These are phyloP conservation scores for Tolypocladium inflatum DNA, from an alignment of 2,329 filamentous ascomycete genomes.

Conservation along the genomic window DNA sequence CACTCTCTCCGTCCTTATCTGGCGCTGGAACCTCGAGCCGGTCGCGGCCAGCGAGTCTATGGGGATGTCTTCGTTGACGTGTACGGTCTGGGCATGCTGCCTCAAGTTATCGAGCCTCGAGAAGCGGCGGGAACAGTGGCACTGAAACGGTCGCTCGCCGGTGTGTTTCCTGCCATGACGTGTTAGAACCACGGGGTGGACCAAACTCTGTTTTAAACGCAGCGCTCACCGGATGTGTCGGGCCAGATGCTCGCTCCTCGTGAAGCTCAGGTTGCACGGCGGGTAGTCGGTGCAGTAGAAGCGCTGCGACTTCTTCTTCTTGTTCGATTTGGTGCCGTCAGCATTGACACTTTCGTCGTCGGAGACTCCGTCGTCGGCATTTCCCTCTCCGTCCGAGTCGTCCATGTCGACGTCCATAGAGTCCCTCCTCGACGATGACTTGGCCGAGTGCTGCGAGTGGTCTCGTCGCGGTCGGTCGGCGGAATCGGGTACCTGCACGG, in stretches of 20 bases:
- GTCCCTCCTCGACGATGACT: conserved; percentile 39
- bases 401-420: conserved; percentile 70
- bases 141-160: conserved; percentile 91
- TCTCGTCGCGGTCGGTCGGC: conserved; percentile 29
- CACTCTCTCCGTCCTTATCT: conserved; percentile 80
- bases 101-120: conserved; percentile 90
- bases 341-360: conserved; percentile 57
- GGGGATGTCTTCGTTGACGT: conserved; percentile 95
- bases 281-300: conserved; percentile 97
- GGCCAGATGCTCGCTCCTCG: conserved; percentile 87
- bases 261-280: conserved; percentile 90
- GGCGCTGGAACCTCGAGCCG: conserved; percentile 83
- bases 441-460: conserved; percentile 51
- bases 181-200: conserved; percentile 1
- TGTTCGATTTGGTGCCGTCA: conserved; percentile 60
- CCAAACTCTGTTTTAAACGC: neutral
- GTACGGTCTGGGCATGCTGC: conserved; percentile 95
- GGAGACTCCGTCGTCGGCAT: conserved; percentile 42
- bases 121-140: conserved; percentile 87
- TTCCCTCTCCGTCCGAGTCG: conserved; percentile 57
- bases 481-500: conserved; percentile 35
- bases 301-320: conserved; percentile 93
- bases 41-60: conserved; percentile 87
- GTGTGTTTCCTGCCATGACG: conserved; percentile 70
- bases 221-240: conserved; percentile 71